phyloP scores from a whole-genome alignment of 2,329 filamentous ascomycete species.

The Monascus ruber region DNA sequence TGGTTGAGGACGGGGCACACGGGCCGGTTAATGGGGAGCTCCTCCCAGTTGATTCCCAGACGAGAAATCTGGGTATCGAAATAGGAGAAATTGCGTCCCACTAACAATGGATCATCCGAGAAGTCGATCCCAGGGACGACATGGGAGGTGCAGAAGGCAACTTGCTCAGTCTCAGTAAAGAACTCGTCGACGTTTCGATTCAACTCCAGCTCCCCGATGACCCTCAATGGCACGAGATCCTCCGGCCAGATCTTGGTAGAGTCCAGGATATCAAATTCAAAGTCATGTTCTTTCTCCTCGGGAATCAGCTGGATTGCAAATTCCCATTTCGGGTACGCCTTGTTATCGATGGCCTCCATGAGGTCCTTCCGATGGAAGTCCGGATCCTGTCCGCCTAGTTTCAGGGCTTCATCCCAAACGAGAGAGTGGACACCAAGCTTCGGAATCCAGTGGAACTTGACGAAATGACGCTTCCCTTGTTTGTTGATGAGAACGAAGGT shows the following conservation, averaged over 20 bases:
- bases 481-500: slow-evolving; percentile 60
- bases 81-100: slow-evolving; percentile 59
- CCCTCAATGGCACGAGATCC: slow-evolving; percentile 57
- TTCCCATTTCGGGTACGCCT: slow-evolving; percentile 61
- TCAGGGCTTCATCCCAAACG: slow-evolving; percentile 62
- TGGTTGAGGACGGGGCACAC: slow-evolving; percentile 61
- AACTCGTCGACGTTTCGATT: slow-evolving; percentile 71
- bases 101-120: slow-evolving; percentile 61
- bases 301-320: slow-evolving; percentile 66
- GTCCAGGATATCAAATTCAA: slow-evolving; percentile 74
- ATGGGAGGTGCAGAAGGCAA: slow-evolving; percentile 71
- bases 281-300: slow-evolving; percentile 58
- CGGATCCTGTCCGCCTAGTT: slow-evolving; percentile 59
- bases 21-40: slow-evolving; percentile 59
- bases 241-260: slow-evolving; percentile 77
- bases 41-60: slow-evolving; percentile 57
- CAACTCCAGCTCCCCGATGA: slow-evolving; percentile 65
- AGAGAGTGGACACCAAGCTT: slow-evolving; percentile 65
- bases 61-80: slow-evolving; percentile 48
- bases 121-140: slow-evolving; percentile 68
- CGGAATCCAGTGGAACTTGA: slow-evolving; percentile 69
- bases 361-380: slow-evolving; percentile 72
- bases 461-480: slow-evolving; percentile 57
- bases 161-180: slow-evolving; percentile 73
- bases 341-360: slow-evolving; percentile 58